Evolutionary conservation across 2,329 filamentous ascomycete genomes (phyloP).

Genomic region (Cordyceps pruinosa): DNA sequence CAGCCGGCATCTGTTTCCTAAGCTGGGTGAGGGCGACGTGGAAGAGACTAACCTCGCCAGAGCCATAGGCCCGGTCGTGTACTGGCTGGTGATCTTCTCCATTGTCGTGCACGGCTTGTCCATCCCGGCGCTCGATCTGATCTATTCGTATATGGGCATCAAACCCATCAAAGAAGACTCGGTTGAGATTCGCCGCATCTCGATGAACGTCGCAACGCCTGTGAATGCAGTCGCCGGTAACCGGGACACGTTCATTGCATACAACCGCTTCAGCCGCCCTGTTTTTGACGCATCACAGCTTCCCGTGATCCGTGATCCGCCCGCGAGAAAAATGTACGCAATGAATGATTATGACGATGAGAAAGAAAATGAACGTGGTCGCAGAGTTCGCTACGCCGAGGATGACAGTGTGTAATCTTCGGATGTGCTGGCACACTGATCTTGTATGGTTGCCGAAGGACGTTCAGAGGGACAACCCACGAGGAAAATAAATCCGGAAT

Average conservation of each 20-base stretch:
- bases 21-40: constrained; percentile 26
- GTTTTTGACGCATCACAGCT: constrained; percentile 15
- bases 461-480: background rate
- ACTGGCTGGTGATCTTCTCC: constrained; percentile 27
- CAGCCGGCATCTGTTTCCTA: constrained; percentile 34
- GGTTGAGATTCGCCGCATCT: constrained; percentile 31
- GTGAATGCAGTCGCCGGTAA: constrained; percentile 34
- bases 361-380: background rate
- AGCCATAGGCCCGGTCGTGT: constrained; percentile 21
- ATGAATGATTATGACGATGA: background rate
- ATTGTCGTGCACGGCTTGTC: constrained; percentile 42
- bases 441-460: background rate
- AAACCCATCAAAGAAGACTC: constrained; percentile 37
- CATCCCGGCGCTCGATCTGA: constrained; percentile 35
- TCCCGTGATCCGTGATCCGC: constrained; percentile 1
- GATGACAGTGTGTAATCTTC: background rate
- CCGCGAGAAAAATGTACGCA: background rate
- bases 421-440: no score
- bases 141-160: constrained; percentile 33
- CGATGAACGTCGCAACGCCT: constrained; percentile 29
- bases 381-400: constrained; percentile 5
- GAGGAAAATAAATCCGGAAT: background rate
- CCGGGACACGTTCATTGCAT: constrained; percentile 34
- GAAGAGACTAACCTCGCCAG: constrained; percentile 30
- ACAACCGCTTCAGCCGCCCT: constrained; percentile 42